A percentile compares a stretch with the other conserved stretches of the same genome.
Evolutionary conservation across 768 basidiomycete species (phyloP).

Genomic region (Pleurotus cornucopiae): DNA sequence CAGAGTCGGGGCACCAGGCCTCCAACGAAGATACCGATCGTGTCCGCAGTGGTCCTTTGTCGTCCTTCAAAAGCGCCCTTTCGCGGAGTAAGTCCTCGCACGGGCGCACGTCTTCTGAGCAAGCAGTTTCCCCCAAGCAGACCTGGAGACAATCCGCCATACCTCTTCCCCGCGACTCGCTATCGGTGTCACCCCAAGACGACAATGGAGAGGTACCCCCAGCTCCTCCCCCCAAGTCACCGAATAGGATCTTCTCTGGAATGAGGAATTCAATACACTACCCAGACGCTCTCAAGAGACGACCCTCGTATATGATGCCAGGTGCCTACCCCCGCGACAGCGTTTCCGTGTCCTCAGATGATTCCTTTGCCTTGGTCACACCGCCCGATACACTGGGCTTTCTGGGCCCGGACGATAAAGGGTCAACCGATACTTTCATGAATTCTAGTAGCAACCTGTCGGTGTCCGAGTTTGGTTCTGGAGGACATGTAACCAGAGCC

Average conservation of each 20-base stretch:
- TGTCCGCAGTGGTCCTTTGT: not conserved
- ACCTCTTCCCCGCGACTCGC: conserved; percentile 1
- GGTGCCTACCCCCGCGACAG: conserved; percentile 51
- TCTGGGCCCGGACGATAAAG: conserved; percentile 9
- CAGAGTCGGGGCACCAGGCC: not conserved
- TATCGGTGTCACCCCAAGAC: conserved; percentile 5
- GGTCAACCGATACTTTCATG: not conserved
- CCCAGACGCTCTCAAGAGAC: conserved; percentile 21
- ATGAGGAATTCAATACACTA: conserved; percentile 43
- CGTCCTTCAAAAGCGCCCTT: conserved; percentile 1
- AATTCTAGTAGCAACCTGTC: conserved; percentile 22
- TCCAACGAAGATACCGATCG: not conserved
- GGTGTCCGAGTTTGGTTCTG: conserved; percentile 26
- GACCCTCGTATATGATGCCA: conserved; percentile 22
- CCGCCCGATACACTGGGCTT: conserved; percentile 46
- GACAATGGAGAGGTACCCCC: conserved; percentile 21
- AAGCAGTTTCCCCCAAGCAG: not conserved
- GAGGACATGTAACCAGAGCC: conserved; percentile 22
- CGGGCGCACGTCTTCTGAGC: not conserved
- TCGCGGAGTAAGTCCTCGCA: not conserved
- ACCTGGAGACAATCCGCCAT: not conserved
- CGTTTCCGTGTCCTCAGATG: conserved; percentile 58
- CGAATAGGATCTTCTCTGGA: conserved; percentile 45
- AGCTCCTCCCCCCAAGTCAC: conserved; percentile 49
- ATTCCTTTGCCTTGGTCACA: conserved; percentile 56